Base-by-base conservation (phyloP, 1,284 basidiomycete genomes). In the Ustilago shanxiensis region DNA sequence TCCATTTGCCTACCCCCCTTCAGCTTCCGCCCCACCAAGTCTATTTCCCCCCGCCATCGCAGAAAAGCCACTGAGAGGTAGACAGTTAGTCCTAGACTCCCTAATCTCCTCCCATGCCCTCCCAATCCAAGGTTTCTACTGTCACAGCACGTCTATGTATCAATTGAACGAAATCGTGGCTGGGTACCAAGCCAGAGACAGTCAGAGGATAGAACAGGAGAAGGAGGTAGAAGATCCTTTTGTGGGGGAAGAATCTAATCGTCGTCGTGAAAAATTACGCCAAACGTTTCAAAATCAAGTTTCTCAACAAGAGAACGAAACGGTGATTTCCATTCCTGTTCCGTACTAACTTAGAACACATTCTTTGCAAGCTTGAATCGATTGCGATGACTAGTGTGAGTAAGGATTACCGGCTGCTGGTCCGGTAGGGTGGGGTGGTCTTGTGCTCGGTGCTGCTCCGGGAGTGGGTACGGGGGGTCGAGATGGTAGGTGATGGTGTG, bases 61-160 rank as follows among this genome's bases (percentile, higher is more conserved):
- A 6, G 11, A 33, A 5, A 33, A 33, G 31, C 31, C 31, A 11
- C 31, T 33, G 5, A 33, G 11, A 20, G 58, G 51, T 3, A 45
- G 54, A 2, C 65, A 76, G 20, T 29, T 76, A 26, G 61, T 76
- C 20, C 62, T 76, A 2, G 69, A 76, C 45, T 67, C 68, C 9
- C 69, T 76, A 16, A 70, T 76, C 37, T 61, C 60, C 1, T 76
- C 73, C 2, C 73, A 64, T 37, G 61, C 73, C 0, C 45, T 76
- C 3, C 73, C 73, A 3, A 72, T 76, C 13, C 65, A 61, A 5
- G 73, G 69, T n/a, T 76, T 76, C 52, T 71, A 68, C 58, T 76
- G 68, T 49, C 64, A 57, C 24, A 8, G 26, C 10, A 20, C 37
- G 18, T 14, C 41, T 14, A 29, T 55, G 22, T 35, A 54, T 28